Evolutionary conservation across 176 grass and related monocot species (phyloP), one percentile per base, ranked within the genome.

Genomic region (Puya raimondii): DNA sequence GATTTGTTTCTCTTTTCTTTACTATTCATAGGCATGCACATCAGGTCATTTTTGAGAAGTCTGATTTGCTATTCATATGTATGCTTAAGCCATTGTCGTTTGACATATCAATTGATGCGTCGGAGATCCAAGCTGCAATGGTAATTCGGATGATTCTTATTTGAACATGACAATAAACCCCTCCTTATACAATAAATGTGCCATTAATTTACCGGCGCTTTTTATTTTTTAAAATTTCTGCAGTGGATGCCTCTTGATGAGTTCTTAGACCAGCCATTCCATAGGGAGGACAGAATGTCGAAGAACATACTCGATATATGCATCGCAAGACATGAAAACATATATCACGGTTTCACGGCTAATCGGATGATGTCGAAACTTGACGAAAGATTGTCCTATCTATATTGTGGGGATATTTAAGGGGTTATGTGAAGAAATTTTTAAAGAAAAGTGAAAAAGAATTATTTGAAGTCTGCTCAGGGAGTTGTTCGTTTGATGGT

Each of bases 51-150:
- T 91, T 91, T 29, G 88, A 84, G 51, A 86, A 87, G 57, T 87
- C 81, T 42, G 88, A 91, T 82, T 78, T 91, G 73, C 78, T 91
- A 58, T 87, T 91, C 54, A 67, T 87, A 69, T 87, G 88, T 59
- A 81, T 86, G 79, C 80, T 91, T 16, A 84, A 91, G 67, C 84
- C 88, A 54, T 26, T 82, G 5, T 81, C 88, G 51, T 82, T 69
- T 77, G 74, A 87, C 23, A 76, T 91, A 47, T 74, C 78, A 65
- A 76, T 87, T 2, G 88, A 91, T 66, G 75, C 74, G 26, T 72
- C 68, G 14, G 88, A 87, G 70, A 91, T 91, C 16, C 69, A 78
- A 84, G 80, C 72, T 69, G 88, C 84, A 75, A 81, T 61, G 88
- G 88, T 91, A 81, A n/a, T 57, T 48, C 10, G 7, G 33, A 42